Base-by-base conservation (phyloP, 2,329 filamentous ascomycete species). In the Colletotrichum orchidophilum region DNA sequence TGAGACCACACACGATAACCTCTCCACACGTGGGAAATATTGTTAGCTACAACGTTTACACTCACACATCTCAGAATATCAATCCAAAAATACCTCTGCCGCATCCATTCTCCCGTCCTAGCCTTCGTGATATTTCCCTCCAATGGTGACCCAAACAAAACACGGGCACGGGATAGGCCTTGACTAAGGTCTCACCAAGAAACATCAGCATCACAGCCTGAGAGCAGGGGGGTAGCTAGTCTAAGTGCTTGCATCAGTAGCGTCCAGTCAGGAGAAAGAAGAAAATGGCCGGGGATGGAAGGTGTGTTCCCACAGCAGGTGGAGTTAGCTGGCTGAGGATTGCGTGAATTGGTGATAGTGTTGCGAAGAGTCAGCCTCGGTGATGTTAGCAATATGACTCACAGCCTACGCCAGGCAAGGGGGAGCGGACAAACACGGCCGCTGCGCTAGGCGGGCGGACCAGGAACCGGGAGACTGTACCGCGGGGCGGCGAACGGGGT, bases 191-290 rank as follows among this genome's bases (percentile, higher is more conserved):
- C 57, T 68, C 57, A 49, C 63, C 46, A 60, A 35, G n/a, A 9
- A 15, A 18, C 39, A 8, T 18, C 18, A 33, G 29, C 3, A 6
- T 60, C 46, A 13, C 12, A 46, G 13, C 12, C 18, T 26, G 31
- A 24, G 24, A n/a, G 18, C 27, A 54, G n/a, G 12, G 66, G 55
- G 24, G 13, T 24, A 2, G 21, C 27, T 63, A 33, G 39, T 46
- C n/a, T 46, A 54, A 71, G 68, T 71, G 68, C 50, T 62, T 68
- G 68, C 63, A 63, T 59, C 42, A 29, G 63, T 70, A 58, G 63
- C 31, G 57, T 59, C 50, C 50, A 42, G 62, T 49, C 57, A 26
- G 29, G 18, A 46, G 39, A 46, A 39, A 52, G 39, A 49, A 1
- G 60, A 31, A 21, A 24, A 21, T 21, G 18, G 42, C 27, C 12